Conservation (phyloP, 768 basidiomycete genomes). For the Astraeus odoratus region DNA sequence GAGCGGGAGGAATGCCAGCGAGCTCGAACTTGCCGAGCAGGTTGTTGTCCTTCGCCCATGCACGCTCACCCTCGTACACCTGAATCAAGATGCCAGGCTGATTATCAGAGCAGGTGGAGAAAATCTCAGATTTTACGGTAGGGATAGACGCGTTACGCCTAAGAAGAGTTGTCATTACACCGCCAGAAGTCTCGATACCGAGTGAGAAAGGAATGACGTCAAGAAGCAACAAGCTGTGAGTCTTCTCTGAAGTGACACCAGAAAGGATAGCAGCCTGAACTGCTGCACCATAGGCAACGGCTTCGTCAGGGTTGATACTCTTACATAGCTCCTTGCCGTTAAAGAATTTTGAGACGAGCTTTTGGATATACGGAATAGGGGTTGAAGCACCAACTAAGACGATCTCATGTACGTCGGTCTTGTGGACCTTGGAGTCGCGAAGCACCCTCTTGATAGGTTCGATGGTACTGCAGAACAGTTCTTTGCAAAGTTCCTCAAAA, state of each 20-base stretch:
- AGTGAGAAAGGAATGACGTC: slow-evolving; percentile 87
- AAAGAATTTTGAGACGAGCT: slow-evolving; percentile 98
- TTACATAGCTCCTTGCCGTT: slow-evolving; percentile 98
- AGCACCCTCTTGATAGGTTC: slow-evolving; percentile 98
- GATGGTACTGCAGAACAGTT: slow-evolving; percentile 89
- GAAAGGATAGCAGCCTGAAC: slow-evolving; percentile 98
- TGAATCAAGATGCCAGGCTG: slow-evolving; percentile 98
- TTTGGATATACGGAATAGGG: slow-evolving; percentile 95
- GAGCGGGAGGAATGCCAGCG: slow-evolving; percentile 91
- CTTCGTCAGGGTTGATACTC: slow-evolving; percentile 99
- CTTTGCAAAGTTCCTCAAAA: slow-evolving; percentile 94
- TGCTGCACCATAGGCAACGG: slow-evolving; percentile 97
- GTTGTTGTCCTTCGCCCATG: slow-evolving; percentile 98
- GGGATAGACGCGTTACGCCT: slow-evolving; percentile 98
- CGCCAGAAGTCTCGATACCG: slow-evolving; percentile 98
- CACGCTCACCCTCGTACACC: slow-evolving; percentile 97
- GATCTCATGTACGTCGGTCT: slow-evolving; percentile 91
- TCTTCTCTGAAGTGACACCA: slow-evolving; percentile 97
- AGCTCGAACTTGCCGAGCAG: slow-evolving; percentile 97
- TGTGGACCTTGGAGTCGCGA: slow-evolving; percentile 97
- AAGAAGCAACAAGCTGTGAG: slow-evolving; percentile 90
- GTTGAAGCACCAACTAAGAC: slow-evolving; percentile 98
- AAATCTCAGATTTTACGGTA: slow-evolving; percentile 97
- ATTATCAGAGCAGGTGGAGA: slow-evolving; percentile 98
- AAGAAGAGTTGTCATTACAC: slow-evolving; percentile 98